These are phyloP conservation scores for Noccaea caerulescens DNA, from an alignment of 345 rosid species.

Conservation along the genomic window DNA sequence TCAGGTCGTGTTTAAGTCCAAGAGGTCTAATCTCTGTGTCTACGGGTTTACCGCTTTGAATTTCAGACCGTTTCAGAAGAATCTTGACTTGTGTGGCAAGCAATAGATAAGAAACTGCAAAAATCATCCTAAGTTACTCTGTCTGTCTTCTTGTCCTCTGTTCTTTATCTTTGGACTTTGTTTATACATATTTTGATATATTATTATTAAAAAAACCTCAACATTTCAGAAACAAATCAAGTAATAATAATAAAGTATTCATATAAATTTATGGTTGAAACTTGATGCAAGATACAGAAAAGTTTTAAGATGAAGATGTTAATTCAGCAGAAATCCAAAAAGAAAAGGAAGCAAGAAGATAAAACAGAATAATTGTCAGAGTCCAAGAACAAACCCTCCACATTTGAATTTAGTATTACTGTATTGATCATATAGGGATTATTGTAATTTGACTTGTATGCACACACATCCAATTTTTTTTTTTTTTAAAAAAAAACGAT, in stretches of 20 bases:
- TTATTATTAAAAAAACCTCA: neutral
- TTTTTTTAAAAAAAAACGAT: constrained; percentile 24
- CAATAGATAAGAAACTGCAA: constrained; percentile 15
- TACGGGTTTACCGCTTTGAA: constrained; percentile 71
- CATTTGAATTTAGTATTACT: constrained; percentile 61
- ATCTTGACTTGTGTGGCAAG: constrained; percentile 62
- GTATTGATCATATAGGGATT: constrained; percentile 23
- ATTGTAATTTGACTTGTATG: constrained; percentile 37
- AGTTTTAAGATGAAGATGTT: constrained; percentile 28
- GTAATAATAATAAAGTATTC: constrained; percentile 15
- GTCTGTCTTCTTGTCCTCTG: too few species aligned
- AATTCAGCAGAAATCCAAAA: constrained; percentile 25
- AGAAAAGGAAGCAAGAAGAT: neutral
- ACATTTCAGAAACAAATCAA: neutral
- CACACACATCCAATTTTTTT: constrained; percentile 33
- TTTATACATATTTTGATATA: neutral
- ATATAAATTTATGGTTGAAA: constrained; percentile 36
- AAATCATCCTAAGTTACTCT: too few species aligned
- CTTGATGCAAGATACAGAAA: constrained; percentile 41
- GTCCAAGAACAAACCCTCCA: constrained; percentile 79
- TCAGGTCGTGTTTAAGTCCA: constrained; percentile 69
- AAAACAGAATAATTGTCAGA: constrained; percentile 42
- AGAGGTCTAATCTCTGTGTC: constrained; percentile 70
- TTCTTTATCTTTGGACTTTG: neutral
- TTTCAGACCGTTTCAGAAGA: constrained; percentile 72